Evolutionary conservation across 306 rosid species (phyloP).

Genomic region (Elaeagnus macrophylla): DNA sequence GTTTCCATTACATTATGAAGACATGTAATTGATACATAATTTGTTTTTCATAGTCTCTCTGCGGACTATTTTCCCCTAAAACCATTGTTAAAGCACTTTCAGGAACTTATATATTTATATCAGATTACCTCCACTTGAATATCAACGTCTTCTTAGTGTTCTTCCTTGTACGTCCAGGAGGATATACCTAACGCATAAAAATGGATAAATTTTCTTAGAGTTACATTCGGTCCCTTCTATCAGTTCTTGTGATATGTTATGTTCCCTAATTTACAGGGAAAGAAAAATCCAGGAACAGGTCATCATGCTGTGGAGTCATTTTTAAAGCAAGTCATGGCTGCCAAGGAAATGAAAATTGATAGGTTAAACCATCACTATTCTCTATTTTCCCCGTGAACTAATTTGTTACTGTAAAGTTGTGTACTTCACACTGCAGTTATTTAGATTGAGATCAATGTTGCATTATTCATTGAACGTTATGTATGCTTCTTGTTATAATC

Average conservation of each 20-base stretch:
- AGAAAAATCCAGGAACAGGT: conserved; percentile 92
- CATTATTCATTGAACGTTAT: no score
- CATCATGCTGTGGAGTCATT: conserved; percentile 49
- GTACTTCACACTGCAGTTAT: no score
- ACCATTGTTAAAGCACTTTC: not conserved
- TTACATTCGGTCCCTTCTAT: not conserved
- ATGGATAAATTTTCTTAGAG: not conserved
- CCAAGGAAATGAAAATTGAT: conserved; percentile 90
- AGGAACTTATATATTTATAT: not conserved
- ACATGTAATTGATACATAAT: not conserved
- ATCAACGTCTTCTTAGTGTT: not conserved
- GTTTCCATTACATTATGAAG: not conserved
- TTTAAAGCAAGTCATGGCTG: conserved; percentile 57
- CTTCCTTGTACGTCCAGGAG: not conserved
- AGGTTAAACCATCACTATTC: conserved; percentile 34
- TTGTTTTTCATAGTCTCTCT: not conserved
- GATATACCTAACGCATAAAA: not conserved
- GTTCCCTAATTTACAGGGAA: conserved; percentile 57
- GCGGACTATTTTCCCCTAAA: not conserved
- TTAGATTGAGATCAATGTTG: no score
- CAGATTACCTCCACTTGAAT: not conserved
- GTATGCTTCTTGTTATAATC: no score
- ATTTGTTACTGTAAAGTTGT: not conserved
- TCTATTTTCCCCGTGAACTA: conserved; percentile 1
- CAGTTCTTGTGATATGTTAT: not conserved